Evolutionary conservation across 306 rosid species (phyloP).

Genomic region (Glycine tomentella): DNA sequence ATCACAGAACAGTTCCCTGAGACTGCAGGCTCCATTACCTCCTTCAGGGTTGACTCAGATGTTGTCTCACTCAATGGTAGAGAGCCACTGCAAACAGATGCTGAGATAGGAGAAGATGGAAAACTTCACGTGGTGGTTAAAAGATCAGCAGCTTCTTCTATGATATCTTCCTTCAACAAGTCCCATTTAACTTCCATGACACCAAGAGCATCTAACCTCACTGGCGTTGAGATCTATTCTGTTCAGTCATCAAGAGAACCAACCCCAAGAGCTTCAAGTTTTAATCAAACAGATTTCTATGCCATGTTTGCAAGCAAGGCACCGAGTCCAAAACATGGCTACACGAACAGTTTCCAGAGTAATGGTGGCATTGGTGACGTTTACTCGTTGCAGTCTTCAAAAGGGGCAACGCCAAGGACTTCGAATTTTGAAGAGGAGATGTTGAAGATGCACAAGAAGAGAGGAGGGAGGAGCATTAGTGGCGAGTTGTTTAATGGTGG

Average conservation of each 20-base stretch:
- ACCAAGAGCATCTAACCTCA: slow-evolving; percentile 81
- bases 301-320: slow-evolving; percentile 92
- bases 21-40: slow-evolving; percentile 81
- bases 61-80: slow-evolving; percentile 79
- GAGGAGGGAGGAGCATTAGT: slow-evolving; percentile 75
- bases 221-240: slow-evolving; percentile 87
- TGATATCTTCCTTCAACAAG: slow-evolving; percentile 77
- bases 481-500: slow-evolving; percentile 74
- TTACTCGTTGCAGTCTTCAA: slow-evolving; percentile 73
- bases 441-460: slow-evolving; percentile 64
- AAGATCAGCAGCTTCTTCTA: slow-evolving; percentile 68
- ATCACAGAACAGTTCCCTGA: slow-evolving; percentile 83
- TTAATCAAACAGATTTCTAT: slow-evolving; percentile 77
- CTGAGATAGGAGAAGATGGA: slow-evolving; percentile 87
- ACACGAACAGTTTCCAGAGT: slow-evolving; percentile 64
- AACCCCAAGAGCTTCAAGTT: slow-evolving; percentile 87
- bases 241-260: slow-evolving; percentile 88
- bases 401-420: slow-evolving; percentile 78
- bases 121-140: slow-evolving; percentile 79
- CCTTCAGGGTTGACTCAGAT: slow-evolving; percentile 79
- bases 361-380: slow-evolving; percentile 57
- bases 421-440: slow-evolving; percentile 83
- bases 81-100: slow-evolving; percentile 72
- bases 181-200: slow-evolving; percentile 76
- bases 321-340: slow-evolving; percentile 81